phyloP scores from a whole-genome alignment of 306 rosid species.

The Prinsepia uniflora region DNA sequence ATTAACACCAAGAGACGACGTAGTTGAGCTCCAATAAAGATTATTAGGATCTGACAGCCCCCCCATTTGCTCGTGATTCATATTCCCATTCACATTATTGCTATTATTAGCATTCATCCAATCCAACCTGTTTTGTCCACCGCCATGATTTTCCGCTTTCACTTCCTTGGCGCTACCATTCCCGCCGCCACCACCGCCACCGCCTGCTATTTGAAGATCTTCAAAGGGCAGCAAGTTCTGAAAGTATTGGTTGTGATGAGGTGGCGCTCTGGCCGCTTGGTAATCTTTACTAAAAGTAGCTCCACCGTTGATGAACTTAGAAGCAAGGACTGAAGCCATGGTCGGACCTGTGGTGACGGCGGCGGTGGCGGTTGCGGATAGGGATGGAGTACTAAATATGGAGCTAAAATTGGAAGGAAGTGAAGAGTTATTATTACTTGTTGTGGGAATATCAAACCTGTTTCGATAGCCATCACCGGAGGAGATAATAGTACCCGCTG shows the following conservation, averaged over 20 bases:
- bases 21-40: constrained; percentile 60
- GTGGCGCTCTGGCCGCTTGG: neutral
- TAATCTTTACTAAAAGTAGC: constrained; percentile 32
- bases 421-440: constrained; percentile 9
- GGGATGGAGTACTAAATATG: constrained; percentile 29
- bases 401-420: constrained; percentile 48
- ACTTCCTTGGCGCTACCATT: constrained; percentile 37
- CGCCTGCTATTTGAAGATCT: constrained; percentile 32
- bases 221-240: constrained; percentile 46
- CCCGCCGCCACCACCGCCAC: constrained; percentile 5
- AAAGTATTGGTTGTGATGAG: constrained; percentile 21
- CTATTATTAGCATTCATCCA: constrained; percentile 32
- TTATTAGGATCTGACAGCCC: constrained; percentile 58
- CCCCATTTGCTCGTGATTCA: constrained; percentile 44
- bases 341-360: constrained; percentile 38
- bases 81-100: neutral
- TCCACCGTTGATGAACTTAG: constrained; percentile 48
- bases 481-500: constrained; percentile 2
- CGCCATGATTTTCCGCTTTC: constrained; percentile 49
- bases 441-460: constrained; percentile 29
- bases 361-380: neutral
- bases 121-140: constrained; percentile 38
- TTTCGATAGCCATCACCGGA: constrained; percentile 26
- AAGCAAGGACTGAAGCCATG: constrained; percentile 53
- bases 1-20: constrained; percentile 19